A percentile compares a stretch with the other conserved stretches of the same genome.
Evolutionary conservation across 306 rosid species (phyloP).

Genomic region (barrel medic (Medicago truncatula)): MtrunA17r5.0-ANR NC_053046.1:37302501-37303000

Average conservation of each 20-base stretch:
- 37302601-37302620: neutral
- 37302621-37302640: neutral
- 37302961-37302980: too few species aligned
- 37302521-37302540: too few species aligned
- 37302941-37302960: too few species aligned
- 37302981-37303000: too few species aligned
- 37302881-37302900: neutral
- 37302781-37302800: neutral
- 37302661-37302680: neutral
- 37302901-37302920: too few species aligned
- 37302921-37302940: too few species aligned
- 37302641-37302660: conserved; percentile 19
- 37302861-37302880: neutral
- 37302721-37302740: conserved; percentile 20
- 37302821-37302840: neutral
- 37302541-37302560: too few species aligned
- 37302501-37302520: too few species aligned
- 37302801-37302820: conserved; percentile 29
- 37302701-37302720: neutral
- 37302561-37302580: too few species aligned
- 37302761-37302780: neutral
- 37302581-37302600: conserved; percentile 38
- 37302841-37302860: neutral
- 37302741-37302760: conserved; percentile 4
- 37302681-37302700: neutral